Base-by-base conservation (phyloP, 73 alveolate species). In the Paramecium biaurelia region DNA sequence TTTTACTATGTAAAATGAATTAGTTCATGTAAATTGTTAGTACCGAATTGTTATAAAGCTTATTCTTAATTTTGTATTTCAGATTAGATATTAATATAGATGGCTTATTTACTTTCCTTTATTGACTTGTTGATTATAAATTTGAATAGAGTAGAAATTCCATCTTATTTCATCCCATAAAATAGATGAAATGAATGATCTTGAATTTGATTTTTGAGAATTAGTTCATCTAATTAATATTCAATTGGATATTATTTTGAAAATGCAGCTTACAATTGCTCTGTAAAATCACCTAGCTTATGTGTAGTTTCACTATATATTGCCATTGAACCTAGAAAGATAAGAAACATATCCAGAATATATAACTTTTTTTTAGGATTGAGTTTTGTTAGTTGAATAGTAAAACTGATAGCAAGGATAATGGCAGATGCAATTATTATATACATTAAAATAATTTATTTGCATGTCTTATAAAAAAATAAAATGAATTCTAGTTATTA, bases 11-110 rank as follows among this genome's bases (percentile, higher is more conserved):
- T 47, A 79, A 79, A 79, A 43, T 42, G 72, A 20, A 79, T 63
- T 18, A 79, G 56, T 79, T 79, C 90, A 79, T 79, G 74, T 23
- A 79, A 79, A 42, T 38, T 45, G 32, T 79, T 79, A 8, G 90
- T 79, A 11, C 90, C 90, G 43, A 79, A 79, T 43, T 15, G 15
- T 24, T 79, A 45, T 12, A 79, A 43, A 6, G 90, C 90, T 42
- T 79, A n/a, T 21, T 79, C 90, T 30, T 79, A 79, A 24, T 12
- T 24, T 79, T 79, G 72, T 42, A 79, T 79, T 79, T 79, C 90
- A 12, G 56, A 21, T 45, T 43, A 12, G 32, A 45, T 8, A 43
- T 79, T 42, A 9, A 79, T 79, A 45, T 79, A 79, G 32, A 79
- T 79, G n/a, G 37, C 90, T 23, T 79, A 6, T 14, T 79, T 20